These are phyloP conservation scores for Pachyrhizus erosus DNA, from an alignment of 306 rosid species.

Conservation along the genomic window DNA sequence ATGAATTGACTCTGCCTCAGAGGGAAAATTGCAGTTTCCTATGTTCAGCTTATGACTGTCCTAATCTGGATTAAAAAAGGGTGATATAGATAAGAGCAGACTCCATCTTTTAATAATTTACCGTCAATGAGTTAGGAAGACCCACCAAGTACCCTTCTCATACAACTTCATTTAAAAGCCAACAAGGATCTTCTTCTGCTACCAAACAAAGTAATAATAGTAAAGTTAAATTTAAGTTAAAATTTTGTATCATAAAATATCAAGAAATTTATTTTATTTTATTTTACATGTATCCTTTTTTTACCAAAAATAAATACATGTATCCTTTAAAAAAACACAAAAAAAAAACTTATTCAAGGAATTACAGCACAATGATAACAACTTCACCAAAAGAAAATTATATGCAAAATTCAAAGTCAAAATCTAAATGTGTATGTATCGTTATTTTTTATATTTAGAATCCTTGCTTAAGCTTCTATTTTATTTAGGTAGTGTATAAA, in stretches of 20 bases:
- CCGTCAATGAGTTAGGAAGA: conserved; percentile 29
- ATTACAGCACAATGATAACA: neutral
- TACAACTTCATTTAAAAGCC: no score
- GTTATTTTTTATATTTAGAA: no score
- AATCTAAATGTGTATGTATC: no score
- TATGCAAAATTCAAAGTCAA: no score
- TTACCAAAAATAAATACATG: neutral
- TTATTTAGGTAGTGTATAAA: no score
- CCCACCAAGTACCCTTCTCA: neutral
- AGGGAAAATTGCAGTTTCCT: neutral
- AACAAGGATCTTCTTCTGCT: neutral
- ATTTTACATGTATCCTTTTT: no score
- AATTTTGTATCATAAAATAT: neutral
- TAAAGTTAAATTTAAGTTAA: neutral
- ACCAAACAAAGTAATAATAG: neutral
- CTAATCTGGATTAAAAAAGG: neutral
- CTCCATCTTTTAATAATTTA: conserved; percentile 29
- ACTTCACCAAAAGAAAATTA: no score
- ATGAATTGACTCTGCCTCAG: conserved; percentile 7
- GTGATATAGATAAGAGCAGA: neutral
- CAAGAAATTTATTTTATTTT: neutral
- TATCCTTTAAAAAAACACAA: neutral
- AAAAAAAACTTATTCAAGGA: neutral
- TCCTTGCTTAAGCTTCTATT: neutral
- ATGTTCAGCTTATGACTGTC: neutral